Evolutionary conservation across 805 yeast genomes (phyloP).

Genomic region (Pichia nanzhaoensis): DNA sequence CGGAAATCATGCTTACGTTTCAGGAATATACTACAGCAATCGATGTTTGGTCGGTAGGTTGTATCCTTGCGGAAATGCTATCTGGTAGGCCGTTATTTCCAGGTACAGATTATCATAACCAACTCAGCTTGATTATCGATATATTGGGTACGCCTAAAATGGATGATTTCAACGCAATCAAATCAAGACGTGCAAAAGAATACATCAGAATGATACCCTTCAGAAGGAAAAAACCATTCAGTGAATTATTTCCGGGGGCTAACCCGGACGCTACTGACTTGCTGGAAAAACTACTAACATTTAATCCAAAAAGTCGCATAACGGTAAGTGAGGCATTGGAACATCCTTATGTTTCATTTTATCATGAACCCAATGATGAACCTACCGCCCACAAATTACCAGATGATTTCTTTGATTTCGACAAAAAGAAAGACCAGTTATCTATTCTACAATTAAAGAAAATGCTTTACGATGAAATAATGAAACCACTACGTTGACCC

Average conservation of each 20-base stretch:
- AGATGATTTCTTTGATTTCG: slow-evolving; percentile 84
- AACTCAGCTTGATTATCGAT: slow-evolving; percentile 76
- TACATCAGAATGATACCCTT: slow-evolving; percentile 77
- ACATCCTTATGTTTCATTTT: slow-evolving; percentile 81
- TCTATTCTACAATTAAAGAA: slow-evolving; percentile 69
- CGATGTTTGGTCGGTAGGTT: slow-evolving; percentile 96
- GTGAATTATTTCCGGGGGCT: slow-evolving; percentile 41
- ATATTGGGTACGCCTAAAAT: slow-evolving; percentile 81
- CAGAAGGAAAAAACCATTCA: slow-evolving; percentile 53
- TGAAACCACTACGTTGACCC: slow-evolving; percentile 37
- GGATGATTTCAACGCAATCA: slow-evolving; percentile 69
- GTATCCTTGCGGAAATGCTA: slow-evolving; percentile 87
- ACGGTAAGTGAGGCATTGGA: slow-evolving; percentile 76
- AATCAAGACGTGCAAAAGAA: slow-evolving; percentile 79
- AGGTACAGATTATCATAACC: slow-evolving; percentile 91
- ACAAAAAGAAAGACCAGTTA: slow-evolving; percentile 71
- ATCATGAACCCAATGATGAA: slow-evolving; percentile 93
- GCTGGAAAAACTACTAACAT: slow-evolving; percentile 62
- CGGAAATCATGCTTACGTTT: slow-evolving; percentile 93
- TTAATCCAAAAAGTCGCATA: slow-evolving; percentile 77
- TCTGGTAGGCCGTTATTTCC: slow-evolving; percentile 86
- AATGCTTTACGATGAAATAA: slow-evolving; percentile 75
- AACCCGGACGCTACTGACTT: slow-evolving; percentile 66
- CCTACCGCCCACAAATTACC: slow-evolving; percentile 82
- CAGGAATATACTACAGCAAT: slow-evolving; percentile 92